These are phyloP conservation scores for Candida koratica DNA, from an alignment of 805 yeast species.

Conservation along the genomic window DNA sequence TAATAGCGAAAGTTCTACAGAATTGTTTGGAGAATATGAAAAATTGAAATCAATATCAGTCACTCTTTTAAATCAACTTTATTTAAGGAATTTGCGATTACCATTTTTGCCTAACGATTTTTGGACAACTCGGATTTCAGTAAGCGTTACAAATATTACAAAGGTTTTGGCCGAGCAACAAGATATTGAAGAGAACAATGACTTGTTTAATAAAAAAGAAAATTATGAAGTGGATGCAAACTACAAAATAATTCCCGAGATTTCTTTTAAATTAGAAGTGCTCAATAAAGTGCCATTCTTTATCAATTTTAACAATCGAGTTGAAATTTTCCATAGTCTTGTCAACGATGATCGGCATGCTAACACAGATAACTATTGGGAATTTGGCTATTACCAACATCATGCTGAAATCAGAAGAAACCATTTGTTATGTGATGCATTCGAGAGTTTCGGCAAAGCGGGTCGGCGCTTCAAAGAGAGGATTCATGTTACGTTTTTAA, in stretches of 20 bases:
- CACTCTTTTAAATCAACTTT: slow-evolving; percentile 59
- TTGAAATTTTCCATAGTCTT: slow-evolving; percentile 62
- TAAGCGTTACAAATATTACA: slow-evolving; percentile 36
- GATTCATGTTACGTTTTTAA: slow-evolving; percentile 62
- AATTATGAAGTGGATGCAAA: not conserved
- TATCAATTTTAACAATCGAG: slow-evolving; percentile 71
- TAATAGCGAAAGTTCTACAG: slow-evolving; percentile 18
- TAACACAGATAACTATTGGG: slow-evolving; percentile 6
- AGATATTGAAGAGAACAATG: slow-evolving; percentile 30
- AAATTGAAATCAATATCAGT: slow-evolving; percentile 36
- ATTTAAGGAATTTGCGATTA: slow-evolving; percentile 62
- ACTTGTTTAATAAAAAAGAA: not conserved
- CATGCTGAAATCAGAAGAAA: slow-evolving; percentile 65
- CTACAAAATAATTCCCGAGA: not conserved
- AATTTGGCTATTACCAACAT: slow-evolving; percentile 17
- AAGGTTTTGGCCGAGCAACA: slow-evolving; percentile 38
- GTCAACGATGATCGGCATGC: slow-evolving; percentile 47
- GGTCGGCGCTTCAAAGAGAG: slow-evolving; percentile 57
- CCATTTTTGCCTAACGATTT: slow-evolving; percentile 44
- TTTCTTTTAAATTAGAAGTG: slow-evolving; percentile 42
- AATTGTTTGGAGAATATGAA: slow-evolving; percentile 11
- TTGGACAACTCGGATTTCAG: slow-evolving; percentile 46
- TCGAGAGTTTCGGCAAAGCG: slow-evolving; percentile 45
- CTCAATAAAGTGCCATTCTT: slow-evolving; percentile 72
- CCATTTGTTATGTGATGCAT: slow-evolving; percentile 71